phyloP scores from a whole-genome alignment of 2,329 filamentous ascomycete genomes.

The Fusarium dlaminii region DNA sequence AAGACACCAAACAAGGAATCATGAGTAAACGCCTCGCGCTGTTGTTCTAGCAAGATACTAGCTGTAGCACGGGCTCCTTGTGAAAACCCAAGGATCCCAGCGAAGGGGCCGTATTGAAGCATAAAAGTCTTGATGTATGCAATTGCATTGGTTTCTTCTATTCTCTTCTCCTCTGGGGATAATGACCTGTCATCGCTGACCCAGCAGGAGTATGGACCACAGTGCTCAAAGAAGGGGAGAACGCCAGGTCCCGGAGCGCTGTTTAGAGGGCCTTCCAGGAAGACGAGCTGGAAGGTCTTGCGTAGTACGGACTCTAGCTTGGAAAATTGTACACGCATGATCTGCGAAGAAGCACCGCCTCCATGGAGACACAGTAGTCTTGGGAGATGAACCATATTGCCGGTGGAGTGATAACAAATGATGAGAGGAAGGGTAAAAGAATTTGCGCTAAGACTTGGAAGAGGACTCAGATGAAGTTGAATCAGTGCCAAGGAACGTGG shows the following conservation, averaged over 20 bases:
- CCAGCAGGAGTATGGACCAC: slow-evolving; percentile 4
- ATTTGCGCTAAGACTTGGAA: not conserved
- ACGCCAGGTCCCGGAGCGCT: not conserved
- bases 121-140: not conserved
- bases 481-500: not conserved
- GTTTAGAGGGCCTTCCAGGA: not conserved
- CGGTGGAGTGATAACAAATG: not conserved
- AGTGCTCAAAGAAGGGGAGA: slow-evolving; percentile 1
- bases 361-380: not conserved
- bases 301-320: not conserved
- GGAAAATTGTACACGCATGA: not conserved
- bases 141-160: not conserved
- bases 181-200: not conserved
- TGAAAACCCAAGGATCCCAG: not conserved
- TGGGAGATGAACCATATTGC: not conserved
- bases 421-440: not conserved
- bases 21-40: not conserved
- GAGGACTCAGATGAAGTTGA: not conserved
- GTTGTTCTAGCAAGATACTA: not conserved
- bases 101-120: not conserved
- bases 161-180: not conserved
- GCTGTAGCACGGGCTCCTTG: slow-evolving; percentile 1
- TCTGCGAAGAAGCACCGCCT: not conserved
- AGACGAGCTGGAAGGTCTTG: not conserved
- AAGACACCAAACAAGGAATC: not conserved